These are phyloP conservation scores for Saitozyma podzolica DNA, from an alignment of 768 basidiomycete genomes.

Conservation along the genomic window DNA sequence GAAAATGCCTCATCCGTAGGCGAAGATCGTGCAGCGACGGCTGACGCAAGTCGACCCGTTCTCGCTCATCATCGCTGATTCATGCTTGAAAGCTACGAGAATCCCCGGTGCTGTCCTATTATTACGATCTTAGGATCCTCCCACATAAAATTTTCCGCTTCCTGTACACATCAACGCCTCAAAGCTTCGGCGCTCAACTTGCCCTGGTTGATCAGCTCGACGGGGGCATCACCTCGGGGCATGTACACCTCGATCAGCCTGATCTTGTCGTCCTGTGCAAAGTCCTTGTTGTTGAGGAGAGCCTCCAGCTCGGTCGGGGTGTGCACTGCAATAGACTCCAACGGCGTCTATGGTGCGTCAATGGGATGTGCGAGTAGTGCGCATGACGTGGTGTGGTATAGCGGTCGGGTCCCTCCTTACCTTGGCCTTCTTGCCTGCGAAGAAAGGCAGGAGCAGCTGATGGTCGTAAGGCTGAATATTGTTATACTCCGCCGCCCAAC, in stretches of 20 bases:
- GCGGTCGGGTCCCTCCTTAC: conserved; percentile 22
- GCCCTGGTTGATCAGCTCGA: conserved; percentile 48
- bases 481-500: conserved; percentile 64
- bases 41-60: no score
- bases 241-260: conserved; percentile 51
- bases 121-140: no score
- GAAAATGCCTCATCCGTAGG: no score
- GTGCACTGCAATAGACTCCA: conserved; percentile 65
- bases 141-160: not conserved
- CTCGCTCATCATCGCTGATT: no score
- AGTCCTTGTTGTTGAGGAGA: conserved; percentile 66
- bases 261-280: conserved; percentile 64
- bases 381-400: not conserved
- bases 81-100: no score
- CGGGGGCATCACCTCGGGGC: conserved; percentile 52
- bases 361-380: conserved; percentile 59
- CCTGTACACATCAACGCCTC: not conserved
- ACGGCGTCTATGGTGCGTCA: conserved; percentile 25
- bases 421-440: conserved; percentile 48
- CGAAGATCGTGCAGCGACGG: no score
- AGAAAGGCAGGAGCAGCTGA: conserved; percentile 50
- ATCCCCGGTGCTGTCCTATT: no score
- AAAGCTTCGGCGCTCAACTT: conserved; percentile 49
- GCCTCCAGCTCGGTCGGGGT: conserved; percentile 67
- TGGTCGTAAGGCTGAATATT: conserved; percentile 73